Evolutionary conservation across 2,329 filamentous ascomycete species (phyloP), one percentile per base, ranked within the genome.

Genomic region (Mollisia scopiformis): DNA sequence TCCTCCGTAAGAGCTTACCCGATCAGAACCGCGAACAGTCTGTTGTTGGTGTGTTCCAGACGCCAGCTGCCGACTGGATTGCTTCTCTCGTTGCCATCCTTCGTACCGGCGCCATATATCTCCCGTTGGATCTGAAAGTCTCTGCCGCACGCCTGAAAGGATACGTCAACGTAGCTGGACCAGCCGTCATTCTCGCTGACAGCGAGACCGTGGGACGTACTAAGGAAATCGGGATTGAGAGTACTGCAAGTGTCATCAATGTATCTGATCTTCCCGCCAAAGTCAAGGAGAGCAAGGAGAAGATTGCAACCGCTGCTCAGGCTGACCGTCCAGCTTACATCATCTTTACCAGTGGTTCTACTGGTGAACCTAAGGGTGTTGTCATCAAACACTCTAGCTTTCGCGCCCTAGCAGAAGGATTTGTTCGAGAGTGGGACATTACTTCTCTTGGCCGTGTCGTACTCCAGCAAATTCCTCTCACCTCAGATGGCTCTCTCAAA

Each of bases 1-100:
- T 33, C 13, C 8, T 39, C 37, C 6, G 7, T 11, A 39, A 13
- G 37, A 11, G 37, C 37, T 16, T 5, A 19, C 16, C 8, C 37
- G 6, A 79, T 82, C 46, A 70, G 74, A 14, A 64, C 62, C 6
- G 64, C 70, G 11, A 19, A 3, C 31, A 43, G 19, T 30, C 51
- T 7, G 6, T 19, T 6, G 25, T 59, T 4, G 57, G 49, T 7
- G 57, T 59, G 14, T 50, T 59, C 14, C 50, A 51, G n/a, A 16
- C 50, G 6, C 41, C 51, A n/a, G 37, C 39, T 37, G 2, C 31
- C 7, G 30, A 59, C 25, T 37, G 14, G n/a, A 14, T 50, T 2
- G n/a, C 11, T 23, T 27, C 27, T 25, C 39, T 59, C 35, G 19
- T 59, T 19, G 57, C 57, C 6, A 39, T 59, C 8, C 28, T 55